Evolutionary conservation across 805 yeast genomes (phyloP).

Genomic region (Candida odintsovae): DNA sequence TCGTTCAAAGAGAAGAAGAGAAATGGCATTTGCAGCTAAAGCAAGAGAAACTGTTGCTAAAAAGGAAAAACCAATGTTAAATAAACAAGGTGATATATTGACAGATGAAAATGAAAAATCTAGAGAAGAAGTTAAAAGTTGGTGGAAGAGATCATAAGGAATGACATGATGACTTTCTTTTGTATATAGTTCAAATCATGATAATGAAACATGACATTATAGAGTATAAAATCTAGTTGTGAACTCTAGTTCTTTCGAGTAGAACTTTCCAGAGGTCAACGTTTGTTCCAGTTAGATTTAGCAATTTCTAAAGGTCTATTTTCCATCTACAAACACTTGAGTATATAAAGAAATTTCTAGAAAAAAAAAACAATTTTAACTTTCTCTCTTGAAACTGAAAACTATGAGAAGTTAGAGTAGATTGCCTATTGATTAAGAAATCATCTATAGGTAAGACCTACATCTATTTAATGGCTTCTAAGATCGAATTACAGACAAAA

Average conservation of each 20-base stretch:
- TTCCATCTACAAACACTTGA: background rate
- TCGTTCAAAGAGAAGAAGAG: slow-evolving; percentile 59
- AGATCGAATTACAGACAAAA: background rate
- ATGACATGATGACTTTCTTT: too few relatives aligned
- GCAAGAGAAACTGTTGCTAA: slow-evolving; percentile 50
- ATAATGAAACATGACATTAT: background rate
- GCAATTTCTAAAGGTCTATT: too few relatives aligned
- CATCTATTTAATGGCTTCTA: background rate
- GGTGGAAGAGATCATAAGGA: slow-evolving; percentile 22
- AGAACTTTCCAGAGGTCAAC: too few relatives aligned
- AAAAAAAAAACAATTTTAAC: background rate
- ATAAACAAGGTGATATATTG: slow-evolving; percentile 19
- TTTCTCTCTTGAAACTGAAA: background rate
- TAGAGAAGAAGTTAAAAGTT: slow-evolving; percentile 21
- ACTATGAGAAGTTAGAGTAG: background rate
- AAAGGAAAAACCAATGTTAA: slow-evolving; percentile 32
- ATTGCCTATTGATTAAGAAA: background rate
- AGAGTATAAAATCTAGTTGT: too few relatives aligned
- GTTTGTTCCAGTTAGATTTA: too few relatives aligned
- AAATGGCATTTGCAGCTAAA: slow-evolving; percentile 58
- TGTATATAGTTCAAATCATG: background rate
- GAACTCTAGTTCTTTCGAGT: too few relatives aligned
- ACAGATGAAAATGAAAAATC: slow-evolving; percentile 20
- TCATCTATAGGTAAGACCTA: background rate
- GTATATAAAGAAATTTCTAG: background rate